phyloP scores from a whole-genome alignment of 305 asterid genomes.

The Ajuga reptans region DNA sequence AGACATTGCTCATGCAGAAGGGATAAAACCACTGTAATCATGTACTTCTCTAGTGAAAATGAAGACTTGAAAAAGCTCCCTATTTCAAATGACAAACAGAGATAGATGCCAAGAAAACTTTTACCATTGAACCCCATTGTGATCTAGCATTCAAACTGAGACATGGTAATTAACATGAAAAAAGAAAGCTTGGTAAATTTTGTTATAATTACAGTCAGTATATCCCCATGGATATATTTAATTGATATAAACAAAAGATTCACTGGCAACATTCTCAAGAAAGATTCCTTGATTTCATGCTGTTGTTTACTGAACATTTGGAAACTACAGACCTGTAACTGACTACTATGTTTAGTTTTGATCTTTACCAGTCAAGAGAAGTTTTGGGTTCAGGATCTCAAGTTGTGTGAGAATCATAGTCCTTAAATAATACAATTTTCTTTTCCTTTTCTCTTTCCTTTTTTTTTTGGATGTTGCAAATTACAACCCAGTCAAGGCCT shows the following conservation, averaged over 20 bases:
- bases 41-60: neutral
- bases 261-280: neutral
- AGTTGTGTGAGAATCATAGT: neutral
- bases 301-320: constrained; percentile 2
- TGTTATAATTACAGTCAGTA: neutral
- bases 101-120: neutral
- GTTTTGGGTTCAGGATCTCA: neutral
- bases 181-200: neutral
- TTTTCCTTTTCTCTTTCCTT: neutral
- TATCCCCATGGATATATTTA: neutral
- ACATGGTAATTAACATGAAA: neutral
- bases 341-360: neutral
- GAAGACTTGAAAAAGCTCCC: neutral
- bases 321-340: constrained; percentile 7
- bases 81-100: neutral
- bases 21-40: constrained; percentile 13
- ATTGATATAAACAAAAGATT: neutral
- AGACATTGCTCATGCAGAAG: neutral
- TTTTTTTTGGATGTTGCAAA: neutral
- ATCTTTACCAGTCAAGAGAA: neutral
- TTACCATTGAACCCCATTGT: neutral
- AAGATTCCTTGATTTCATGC: constrained; percentile 8
- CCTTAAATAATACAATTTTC: neutral
- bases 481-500: neutral
- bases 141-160: constrained; percentile 6